These are phyloP conservation scores for Cyclotella kingstonii DNA, from an alignment of 108 stramenopile genomes.

Conservation along the genomic window DNA sequence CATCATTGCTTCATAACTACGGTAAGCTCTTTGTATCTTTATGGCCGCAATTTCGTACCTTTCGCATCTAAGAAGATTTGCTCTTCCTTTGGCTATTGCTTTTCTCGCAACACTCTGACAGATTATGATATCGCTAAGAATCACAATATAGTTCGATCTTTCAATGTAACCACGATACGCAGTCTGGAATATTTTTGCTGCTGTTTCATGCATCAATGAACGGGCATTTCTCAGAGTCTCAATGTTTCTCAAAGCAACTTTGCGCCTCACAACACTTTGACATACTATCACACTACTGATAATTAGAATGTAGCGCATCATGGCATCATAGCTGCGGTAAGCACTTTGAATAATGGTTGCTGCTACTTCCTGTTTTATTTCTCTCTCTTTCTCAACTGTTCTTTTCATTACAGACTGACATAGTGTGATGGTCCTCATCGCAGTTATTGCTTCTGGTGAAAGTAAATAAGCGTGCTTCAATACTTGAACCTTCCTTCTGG, in stretches of 20 bases:
- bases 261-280: slow-evolving; percentile 15
- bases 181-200: slow-evolving; percentile 1
- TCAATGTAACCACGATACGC: slow-evolving; percentile 1
- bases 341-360: slow-evolving; percentile 20
- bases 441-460: background rate
- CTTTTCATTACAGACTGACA: slow-evolving; percentile 19
- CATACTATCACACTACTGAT: slow-evolving; percentile 6
- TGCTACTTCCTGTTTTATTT: background rate
- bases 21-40: too few relatives aligned
- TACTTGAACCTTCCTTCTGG: background rate
- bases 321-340: slow-evolving; percentile 2
- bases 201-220: background rate
- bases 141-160: background rate
- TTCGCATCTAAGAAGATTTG: background rate
- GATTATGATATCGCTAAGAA: background rate
- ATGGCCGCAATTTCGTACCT: too few relatives aligned
- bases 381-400: background rate
- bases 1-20: too few relatives aligned
- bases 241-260: slow-evolving; percentile 14
- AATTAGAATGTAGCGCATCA: slow-evolving; percentile 9
- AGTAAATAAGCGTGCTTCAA: background rate
- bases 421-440: slow-evolving; percentile 27
- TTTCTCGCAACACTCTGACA: background rate
- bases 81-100: background rate
- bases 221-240: background rate